Conservation (phyloP, 495 filamentous ascomycete genomes). For the Aspergillus sclerotioniger region DNA sequence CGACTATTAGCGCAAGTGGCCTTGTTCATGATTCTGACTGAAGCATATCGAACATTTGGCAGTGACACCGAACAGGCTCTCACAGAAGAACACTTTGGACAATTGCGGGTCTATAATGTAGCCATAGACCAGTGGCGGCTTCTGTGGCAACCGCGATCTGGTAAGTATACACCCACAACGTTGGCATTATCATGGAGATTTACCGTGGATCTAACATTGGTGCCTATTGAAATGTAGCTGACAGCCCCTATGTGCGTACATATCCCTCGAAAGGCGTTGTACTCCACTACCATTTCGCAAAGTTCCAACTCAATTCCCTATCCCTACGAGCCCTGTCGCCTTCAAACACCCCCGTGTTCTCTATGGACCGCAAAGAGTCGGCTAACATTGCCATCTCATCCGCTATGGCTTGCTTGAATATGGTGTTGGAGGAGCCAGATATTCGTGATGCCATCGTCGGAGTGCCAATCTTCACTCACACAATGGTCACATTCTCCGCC, state of each 20-base stretch:
- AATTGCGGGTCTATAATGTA: slow-evolving; percentile 51
- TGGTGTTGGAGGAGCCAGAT: slow-evolving; percentile 55
- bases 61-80: slow-evolving; percentile 53
- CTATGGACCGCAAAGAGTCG: slow-evolving; percentile 52
- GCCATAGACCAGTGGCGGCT: slow-evolving; percentile 57
- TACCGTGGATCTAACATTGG: background rate
- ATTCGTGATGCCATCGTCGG: slow-evolving; percentile 59
- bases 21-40: slow-evolving; percentile 56
- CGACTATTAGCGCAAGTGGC: slow-evolving; percentile 56
- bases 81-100: slow-evolving; percentile 52
- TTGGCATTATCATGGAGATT: background rate
- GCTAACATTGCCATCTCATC: slow-evolving; percentile 57
- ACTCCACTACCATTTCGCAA: slow-evolving; percentile 61
- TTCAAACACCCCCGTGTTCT: slow-evolving; percentile 50
- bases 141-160: slow-evolving; percentile 53
- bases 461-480: slow-evolving; percentile 57
- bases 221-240: slow-evolving; percentile 26
- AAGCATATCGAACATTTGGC: slow-evolving; percentile 57
- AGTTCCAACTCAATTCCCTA: slow-evolving; percentile 59
- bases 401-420: slow-evolving; percentile 53
- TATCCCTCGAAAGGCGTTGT: slow-evolving; percentile 59
- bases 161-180: slow-evolving; percentile 28
- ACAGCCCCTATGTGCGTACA: slow-evolving; percentile 52
- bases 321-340: slow-evolving; percentile 53
- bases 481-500: slow-evolving; percentile 62